A percentile compares a stretch with the other conserved stretches of the same genome.
phyloP scores from a whole-genome alignment of 768 basidiomycete genomes.

The Auriculariales sp. region DNA sequence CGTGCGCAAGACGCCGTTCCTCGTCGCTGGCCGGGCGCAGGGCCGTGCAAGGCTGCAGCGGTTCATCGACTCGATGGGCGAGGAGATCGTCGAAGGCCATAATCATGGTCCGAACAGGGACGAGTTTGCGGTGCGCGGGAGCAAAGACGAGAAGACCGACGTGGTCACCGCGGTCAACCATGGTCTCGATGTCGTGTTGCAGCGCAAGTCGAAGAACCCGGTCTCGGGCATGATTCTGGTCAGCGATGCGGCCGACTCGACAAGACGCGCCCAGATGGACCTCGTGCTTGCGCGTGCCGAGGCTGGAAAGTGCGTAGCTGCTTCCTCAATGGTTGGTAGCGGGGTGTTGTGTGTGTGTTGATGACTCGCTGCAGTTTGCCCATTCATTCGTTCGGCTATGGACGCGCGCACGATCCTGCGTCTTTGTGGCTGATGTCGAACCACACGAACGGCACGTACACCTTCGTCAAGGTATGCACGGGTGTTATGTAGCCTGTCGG shows the following conservation, averaged over 20 bases:
- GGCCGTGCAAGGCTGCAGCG: conserved; percentile 56
- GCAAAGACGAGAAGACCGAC: conserved; percentile 88
- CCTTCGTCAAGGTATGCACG: conserved; percentile 92
- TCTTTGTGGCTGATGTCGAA: conserved; percentile 99
- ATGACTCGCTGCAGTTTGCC: conserved; percentile 36
- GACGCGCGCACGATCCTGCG: conserved; percentile 91
- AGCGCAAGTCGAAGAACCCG: conserved; percentile 84
- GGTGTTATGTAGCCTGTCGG: neutral
- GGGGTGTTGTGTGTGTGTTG: neutral
- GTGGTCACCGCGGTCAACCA: conserved; percentile 98
- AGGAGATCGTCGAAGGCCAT: conserved; percentile 13
- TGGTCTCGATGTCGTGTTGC: conserved; percentile 85
- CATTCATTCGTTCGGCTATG: conserved; percentile 95
- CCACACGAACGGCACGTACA: conserved; percentile 93
- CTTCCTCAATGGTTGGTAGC: neutral
- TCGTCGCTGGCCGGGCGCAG: conserved; percentile 52
- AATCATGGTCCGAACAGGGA: conserved; percentile 27
- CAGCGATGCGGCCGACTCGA: conserved; percentile 84
- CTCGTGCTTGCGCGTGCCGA: conserved; percentile 92
- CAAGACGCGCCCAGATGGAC: conserved; percentile 94
- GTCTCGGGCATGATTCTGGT: conserved; percentile 86
- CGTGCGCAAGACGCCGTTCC: conserved; percentile 89
- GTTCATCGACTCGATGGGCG: conserved; percentile 62
- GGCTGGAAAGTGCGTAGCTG: conserved; percentile 52
- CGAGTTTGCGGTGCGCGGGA: conserved; percentile 51